Conservation (phyloP, 2,329 filamentous ascomycete genomes). For the Fusarium avenaceum region DNA sequence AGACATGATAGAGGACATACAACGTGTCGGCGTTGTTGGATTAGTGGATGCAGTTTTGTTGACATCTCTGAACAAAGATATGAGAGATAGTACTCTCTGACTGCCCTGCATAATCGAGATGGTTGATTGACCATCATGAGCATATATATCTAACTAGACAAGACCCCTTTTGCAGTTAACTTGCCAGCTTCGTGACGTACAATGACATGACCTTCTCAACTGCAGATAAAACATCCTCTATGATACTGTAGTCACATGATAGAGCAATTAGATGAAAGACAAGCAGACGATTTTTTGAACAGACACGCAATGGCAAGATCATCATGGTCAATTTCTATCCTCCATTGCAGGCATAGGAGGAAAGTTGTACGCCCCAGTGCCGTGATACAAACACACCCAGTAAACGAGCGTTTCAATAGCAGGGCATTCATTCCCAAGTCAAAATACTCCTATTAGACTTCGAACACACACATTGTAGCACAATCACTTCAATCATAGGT, state of each 20-base stretch:
- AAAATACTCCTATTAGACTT: too few species aligned
- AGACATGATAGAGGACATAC: conserved; percentile 33
- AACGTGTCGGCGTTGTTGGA: conserved; percentile 23
- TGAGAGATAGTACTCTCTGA: background rate
- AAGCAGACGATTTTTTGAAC: too few species aligned
- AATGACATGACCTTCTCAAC: background rate
- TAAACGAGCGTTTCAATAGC: too few species aligned
- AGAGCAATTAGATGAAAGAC: background rate
- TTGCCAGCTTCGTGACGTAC: background rate
- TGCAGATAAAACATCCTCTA: background rate
- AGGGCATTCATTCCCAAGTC: too few species aligned
- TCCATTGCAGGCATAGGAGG: too few species aligned
- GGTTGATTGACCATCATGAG: conserved; percentile 5
- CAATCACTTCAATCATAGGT: too few species aligned
- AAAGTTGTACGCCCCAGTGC: too few species aligned
- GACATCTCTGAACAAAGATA: conserved; percentile 11
- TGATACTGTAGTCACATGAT: background rate
- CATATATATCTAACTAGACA: conserved; percentile 24
- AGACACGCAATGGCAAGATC: too few species aligned
- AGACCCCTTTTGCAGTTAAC: background rate
- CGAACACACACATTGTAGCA: too few species aligned
- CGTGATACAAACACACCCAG: too few species aligned
- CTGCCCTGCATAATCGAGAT: conserved; percentile 9
- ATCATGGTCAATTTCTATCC: too few species aligned
- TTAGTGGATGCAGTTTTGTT: conserved; percentile 1